Base-by-base conservation (phyloP, 768 basidiomycete genomes). In the Postia placenta region DNA sequence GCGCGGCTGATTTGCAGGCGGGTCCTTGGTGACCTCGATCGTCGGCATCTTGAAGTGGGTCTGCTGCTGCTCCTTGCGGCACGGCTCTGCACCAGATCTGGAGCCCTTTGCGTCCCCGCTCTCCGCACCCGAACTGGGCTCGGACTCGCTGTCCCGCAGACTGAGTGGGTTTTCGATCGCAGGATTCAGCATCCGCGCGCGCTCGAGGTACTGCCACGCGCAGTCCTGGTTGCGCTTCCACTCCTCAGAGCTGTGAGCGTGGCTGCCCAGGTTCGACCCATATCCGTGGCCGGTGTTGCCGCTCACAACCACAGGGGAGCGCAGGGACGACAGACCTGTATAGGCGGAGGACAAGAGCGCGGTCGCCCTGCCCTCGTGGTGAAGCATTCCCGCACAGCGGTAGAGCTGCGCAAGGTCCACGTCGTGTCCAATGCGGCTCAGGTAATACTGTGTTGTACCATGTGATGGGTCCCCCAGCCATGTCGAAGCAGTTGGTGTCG, bases 311-410 rank as follows among this genome's bases (percentile, higher is more conserved):
- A 42, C 36, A 17, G 84, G 83, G 25, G 86, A 74, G 40, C 88
- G 82, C 52, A 90, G 78, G 12, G 88, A 89, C 2, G 87, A 85
- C 19, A 90, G 73, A 36, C 84, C 86, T 15, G 85, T 81, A 59
- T 83, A 84, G 1, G 87, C 86, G 2, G 85, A 79, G 4, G 84
- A 74, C 25, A 89, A 75, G 25, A 90, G 72, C n/a, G 73, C 70
- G 0, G 82, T 75, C 15, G 88, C 87, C 12, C 85, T 77, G 5
- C 88, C 88, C 63, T 91, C 88, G n/a, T 90, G 73, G 60, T 90
- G 80, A 25, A 91, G 76, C 23, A 89, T 71, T 2, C 88, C 88
- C 4, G 85, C 84, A 63, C 88, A 85, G 5, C 87, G 68, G 64
- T 87, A 90, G 7, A 91, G 78, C 49, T 81, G 83, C 1, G 85